Evolutionary conservation across 192 early-diverging fungal genomes (phyloP), one percentile per base, ranked within the genome.

Genomic region (Mortierella antarctica): DNA sequence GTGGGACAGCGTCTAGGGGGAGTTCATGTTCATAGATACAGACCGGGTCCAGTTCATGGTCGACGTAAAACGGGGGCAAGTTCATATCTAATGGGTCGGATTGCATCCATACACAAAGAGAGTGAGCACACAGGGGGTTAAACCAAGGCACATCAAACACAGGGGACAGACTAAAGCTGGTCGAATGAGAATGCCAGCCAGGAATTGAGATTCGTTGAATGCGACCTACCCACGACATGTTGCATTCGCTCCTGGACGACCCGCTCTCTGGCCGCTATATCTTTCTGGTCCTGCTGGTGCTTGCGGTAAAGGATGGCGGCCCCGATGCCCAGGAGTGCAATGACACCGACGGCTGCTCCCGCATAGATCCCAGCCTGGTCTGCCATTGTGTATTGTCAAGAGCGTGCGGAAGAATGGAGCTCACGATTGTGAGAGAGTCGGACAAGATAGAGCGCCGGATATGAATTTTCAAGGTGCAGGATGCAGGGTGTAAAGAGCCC

Each of bases 11-110:
- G 23, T 64, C 70, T 8, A 65, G 77, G 4, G 64, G 70, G 5
- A 80, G 53, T 47, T 80, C 77, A 50, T 80, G 70, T 40, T 80
- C 77, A 57, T 68, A 80, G 52, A 80, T 66, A 54, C 69, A 71
- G 39, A 80, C 77, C 11, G 77, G 77, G 55, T 80, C 77, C 54
- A 72, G 50, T 21, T 62, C 70, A 63, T 72, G 69, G 65, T 72
- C 65, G 11, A n/a, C 42, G 39, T 80, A 80, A 55, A 62, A 62
- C 31, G 77, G 77, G 5, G 70, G 70, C 51, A 71, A 14, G 48
- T 71, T 80, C 50, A 60, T 10, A 41, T 66, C 77, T 80, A 49
- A 56, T 9, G 48, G 8, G 9, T 12, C 6, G 15, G n/a, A n/a
- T n/a, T n/a, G n/a, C n/a, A n/a, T 2, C 17, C 1, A 51, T 20